Base-by-base conservation (phyloP, 2,329 filamentous ascomycete genomes). In the Ascosphaera acerosa region DNA sequence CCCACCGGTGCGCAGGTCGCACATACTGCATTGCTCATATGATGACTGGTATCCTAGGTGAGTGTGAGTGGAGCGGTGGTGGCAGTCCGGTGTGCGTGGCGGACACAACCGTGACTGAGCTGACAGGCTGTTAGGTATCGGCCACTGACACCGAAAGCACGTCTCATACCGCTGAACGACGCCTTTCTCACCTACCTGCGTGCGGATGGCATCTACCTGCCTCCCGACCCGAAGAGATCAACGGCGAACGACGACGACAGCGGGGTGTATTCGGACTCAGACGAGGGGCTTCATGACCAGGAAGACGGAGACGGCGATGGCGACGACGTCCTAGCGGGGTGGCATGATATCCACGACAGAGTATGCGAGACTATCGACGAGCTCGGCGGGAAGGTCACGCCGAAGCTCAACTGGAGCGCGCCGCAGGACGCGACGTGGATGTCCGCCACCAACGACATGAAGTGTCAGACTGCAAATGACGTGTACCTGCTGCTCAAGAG, bases 391-490 rank as follows among this genome's bases (percentile, higher is more conserved):
- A 69, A 72, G 36, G 82, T 91, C 6, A 72, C 76, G 2, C 87
- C 87, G 1, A 97, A 97, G 52, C 58, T 97, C 29, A 94, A 94
- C 56, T 97, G 87, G 87, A 92, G 82, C 4, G 73, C 81, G 3
- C 87, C 87, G 3, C 91, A 92, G 50, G 87, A 97, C 47, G 87
- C 87, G 6, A 78, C 76, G 15, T 92, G 81, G 75, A 92, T 97
- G 51, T 53, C 71, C 53, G 54, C 65, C 48, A 84, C 62, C 52
- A 97, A 97, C 51, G 89, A 77, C 29, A 75, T 92, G 55, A 80
- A 90, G 50, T 97, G 87, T 52, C 71, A 70, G 3, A 70, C 69
- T 1, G 69, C 87, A 2, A 89, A 87, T 48, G 87, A 97, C 44
- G 68, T 97, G 28, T 97, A 94, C 46, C 63, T 94, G 10, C 64